Evolutionary conservation across 169 alveolate genomes (phyloP), one percentile per base, ranked within the genome.

Genomic region (Cryptosporidium ubiquitum): DNA sequence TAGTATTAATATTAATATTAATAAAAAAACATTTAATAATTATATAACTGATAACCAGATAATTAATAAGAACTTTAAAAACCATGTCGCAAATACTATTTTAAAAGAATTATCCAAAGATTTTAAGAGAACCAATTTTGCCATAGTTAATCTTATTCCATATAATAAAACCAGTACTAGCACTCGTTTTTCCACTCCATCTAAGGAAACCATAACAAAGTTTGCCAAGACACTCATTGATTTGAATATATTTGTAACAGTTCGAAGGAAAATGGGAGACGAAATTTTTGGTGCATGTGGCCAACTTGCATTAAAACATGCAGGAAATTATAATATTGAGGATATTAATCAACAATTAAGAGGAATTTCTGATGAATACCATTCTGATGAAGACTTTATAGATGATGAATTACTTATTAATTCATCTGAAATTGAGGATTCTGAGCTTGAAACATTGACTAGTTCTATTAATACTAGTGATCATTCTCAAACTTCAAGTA

Each of bases 101-200:
- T 64, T 57, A 26, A 64, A 64, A 42, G 89, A 58, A 39, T 47
- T 79, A 10, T 60, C 39, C 18, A 64, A 79, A 40, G 58, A 79
- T 16, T 79, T 58, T 47, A 61, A 64, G 2, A 79, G 89, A 79
- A 61, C 44, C 20, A 79, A 79, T 64, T 79, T 79, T 44, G 58
- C 75, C 12, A 44, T 79, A 12, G 89, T 79, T 23, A 79, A 79
- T 79, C 37, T 79, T n/a, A 61, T 79, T 16, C 89, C 89, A n/a
- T 79, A 61, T 26, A 79, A 47, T 79, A 64, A 79, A 61, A 44
- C 68, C 26, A 79, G 20, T 23, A 42, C 89, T 5, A 64, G 33
- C 23, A 58, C 66, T 29, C 51, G 52, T 2, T 79, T 61, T 35
- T 37, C 74, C 40, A 79, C 89, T 79, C 89, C 89, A 37, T 79